Percentiles rank a stretch among this genome's conserved stretches.
These are phyloP conservation scores for Rhizopogon salebrosus DNA, from an alignment of 768 basidiomycete species.

Conservation along the genomic window DNA sequence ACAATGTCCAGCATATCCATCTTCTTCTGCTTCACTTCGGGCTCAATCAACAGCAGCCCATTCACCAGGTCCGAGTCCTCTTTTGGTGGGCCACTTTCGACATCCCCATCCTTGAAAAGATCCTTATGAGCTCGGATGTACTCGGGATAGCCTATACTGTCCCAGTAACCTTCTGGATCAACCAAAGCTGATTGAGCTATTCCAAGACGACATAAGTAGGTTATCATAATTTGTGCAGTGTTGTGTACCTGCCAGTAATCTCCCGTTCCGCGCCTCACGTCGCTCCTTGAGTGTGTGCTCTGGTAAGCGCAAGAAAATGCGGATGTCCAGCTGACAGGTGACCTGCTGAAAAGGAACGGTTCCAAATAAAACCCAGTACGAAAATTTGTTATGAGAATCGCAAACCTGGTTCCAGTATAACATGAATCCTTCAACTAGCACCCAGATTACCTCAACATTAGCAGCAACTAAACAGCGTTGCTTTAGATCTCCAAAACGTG, in stretches of 20 bases:
- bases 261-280: constrained; percentile 73
- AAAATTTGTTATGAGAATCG: neutral
- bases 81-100: constrained; percentile 56
- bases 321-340: constrained; percentile 68
- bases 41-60: constrained; percentile 54
- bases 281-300: constrained; percentile 67
- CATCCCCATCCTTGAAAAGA: constrained; percentile 68
- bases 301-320: constrained; percentile 81
- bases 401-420: constrained; percentile 82
- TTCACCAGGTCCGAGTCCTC: constrained; percentile 44
- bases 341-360: constrained; percentile 42
- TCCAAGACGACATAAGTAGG: constrained; percentile 22
- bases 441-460: constrained; percentile 63
- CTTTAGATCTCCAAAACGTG: constrained; percentile 45
- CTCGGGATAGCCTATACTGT: constrained; percentile 90
- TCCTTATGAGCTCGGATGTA: constrained; percentile 76
- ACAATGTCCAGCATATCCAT: constrained; percentile 63
- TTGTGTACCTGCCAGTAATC: constrained; percentile 60
- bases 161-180: constrained; percentile 88
- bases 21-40: constrained; percentile 42
- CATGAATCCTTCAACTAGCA: constrained; percentile 89
- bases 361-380: neutral
- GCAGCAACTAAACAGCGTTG: constrained; percentile 33
- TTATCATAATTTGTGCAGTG: constrained; percentile 1
- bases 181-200: constrained; percentile 84